Evolutionary conservation across 441 rosid genomes (phyloP), one percentile per base, ranked within the genome.

Genomic region (Eutrema salsugineum): DNA sequence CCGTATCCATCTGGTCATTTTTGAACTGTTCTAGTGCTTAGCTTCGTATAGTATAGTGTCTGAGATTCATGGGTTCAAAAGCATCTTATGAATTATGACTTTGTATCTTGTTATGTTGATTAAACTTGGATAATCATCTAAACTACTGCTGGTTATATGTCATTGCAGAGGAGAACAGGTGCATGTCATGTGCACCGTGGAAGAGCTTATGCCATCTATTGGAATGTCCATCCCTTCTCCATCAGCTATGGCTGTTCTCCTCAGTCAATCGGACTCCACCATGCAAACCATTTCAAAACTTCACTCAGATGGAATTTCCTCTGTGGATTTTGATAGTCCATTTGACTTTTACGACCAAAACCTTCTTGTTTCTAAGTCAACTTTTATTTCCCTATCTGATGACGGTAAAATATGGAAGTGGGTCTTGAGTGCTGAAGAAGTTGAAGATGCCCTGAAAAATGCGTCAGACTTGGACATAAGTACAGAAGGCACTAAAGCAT

Each of bases 351-450:
- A 79, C 50, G 97, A 92, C 56, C 87, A 92, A 67, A 82, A 88
- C 63, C 82, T 84, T 78, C 86, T 84, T 78, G 84, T 82, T 74
- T 83, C 89, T 27, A 88, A 88, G 84, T 86, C 93, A 22, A 83
- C 77, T 68, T 55, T 94, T 75, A 75, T 92, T 66, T 90, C 97
- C 78, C 87, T 94, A 73, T 90, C 99, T 73, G 98, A 94, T 74
- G 98, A 94, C 74, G 97, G 99, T 61, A 94, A 91, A 86, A 74
- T 90, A 64, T 92, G 98, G 98, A 89, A 83, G 78, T 94, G 99
- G 99, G 90, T 90, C 73, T 77, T 92, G 83, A 90, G 88, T 68
- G 88, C 88, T 72, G 93, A 94, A 88, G 91, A 89, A 72, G 78
- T 79, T 63, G 87, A 77, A 51, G 91, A 84, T 57, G 63, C 59